Evolutionary conservation across 805 yeast genomes (phyloP), one percentile per base, ranked within the genome.

Genomic region (Starmerella vaccinii): DNA sequence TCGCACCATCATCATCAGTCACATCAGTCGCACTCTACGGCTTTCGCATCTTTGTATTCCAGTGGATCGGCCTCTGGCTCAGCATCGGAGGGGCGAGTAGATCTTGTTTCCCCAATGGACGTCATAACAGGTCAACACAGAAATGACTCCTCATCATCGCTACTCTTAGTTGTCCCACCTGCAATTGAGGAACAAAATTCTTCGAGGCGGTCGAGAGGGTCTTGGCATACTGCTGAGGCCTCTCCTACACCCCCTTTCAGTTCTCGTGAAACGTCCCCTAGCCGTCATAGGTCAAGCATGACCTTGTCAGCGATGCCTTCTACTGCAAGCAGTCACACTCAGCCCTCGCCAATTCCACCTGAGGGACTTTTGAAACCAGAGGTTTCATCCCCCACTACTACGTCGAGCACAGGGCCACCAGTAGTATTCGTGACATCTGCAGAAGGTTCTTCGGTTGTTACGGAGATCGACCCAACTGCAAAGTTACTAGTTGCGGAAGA

Each of bases 401-500:
- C 35, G 9, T 5, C 47, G 6, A 38, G 35, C 15, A 12, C 38
- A 16, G 38, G 38, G 8, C 38, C 47, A 1, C 51, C 41, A n/a
- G 27, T 34, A 8, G 16, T 49, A 15, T 37, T 22, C n/a, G 30
- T 37, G 18, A 42, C 49, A 9, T 43, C 48, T 5, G 39, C 49
- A 12, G 38, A 44, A 10, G 40, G 19, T 2, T n/a, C 49, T 2
- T 32, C 45, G 5, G 24, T 39, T 2, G 16, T 9, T 4, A 5
- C n/a, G 4, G 46, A 43, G 6, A 18, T 35, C 7, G 24, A 19
- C n/a, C 10, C 12, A 3, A 26, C 37, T n/a, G 43, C 41, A 32
- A 47, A 51, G 52, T 77, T 92, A 22, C 70, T 92, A 45, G 87
- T 92, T 13, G 97, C 96, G 0, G 98, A 90, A 62, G 97, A 60